A percentile compares a stretch with the other conserved stretches of the same genome.
phyloP scores from a whole-genome alignment of 2,329 filamentous ascomycete species.

The Leptographium flavum region DNA sequence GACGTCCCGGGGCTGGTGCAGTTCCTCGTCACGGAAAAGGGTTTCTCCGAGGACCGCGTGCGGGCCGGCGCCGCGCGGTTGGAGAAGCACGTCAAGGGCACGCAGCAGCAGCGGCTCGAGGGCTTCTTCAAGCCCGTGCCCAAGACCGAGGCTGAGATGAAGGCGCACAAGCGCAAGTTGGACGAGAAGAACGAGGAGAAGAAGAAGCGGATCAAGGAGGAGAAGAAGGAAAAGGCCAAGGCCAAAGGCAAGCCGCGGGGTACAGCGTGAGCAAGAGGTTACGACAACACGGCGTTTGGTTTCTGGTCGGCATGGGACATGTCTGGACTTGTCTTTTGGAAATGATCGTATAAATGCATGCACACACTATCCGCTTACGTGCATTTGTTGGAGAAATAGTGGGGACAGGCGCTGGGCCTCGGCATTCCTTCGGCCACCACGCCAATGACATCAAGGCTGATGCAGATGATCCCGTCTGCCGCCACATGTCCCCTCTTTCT shows the following conservation, averaged over 20 bases:
- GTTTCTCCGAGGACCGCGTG: slow-evolving; percentile 91
- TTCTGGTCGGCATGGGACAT: neutral
- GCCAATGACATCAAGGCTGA: neutral
- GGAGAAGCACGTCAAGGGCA: slow-evolving; percentile 80
- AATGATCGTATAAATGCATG: no score
- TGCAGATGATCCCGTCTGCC: neutral
- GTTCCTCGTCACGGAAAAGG: slow-evolving; percentile 86
- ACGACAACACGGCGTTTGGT: neutral
- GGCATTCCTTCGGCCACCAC: no score
- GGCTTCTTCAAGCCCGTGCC: slow-evolving; percentile 93
- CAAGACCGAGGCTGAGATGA: slow-evolving; percentile 77
- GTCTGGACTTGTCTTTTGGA: neutral
- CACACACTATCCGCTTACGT: no score
- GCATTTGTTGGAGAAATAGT: neutral
- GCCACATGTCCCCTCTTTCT: neutral
- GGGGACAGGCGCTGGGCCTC: neutral
- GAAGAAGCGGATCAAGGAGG: slow-evolving; percentile 90
- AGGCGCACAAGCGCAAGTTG: slow-evolving; percentile 76
- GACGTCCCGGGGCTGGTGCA: slow-evolving; percentile 81
- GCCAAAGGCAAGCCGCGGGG: slow-evolving; percentile 76
- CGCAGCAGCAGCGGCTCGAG: slow-evolving; percentile 81
- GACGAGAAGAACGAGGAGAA: slow-evolving; percentile 84
- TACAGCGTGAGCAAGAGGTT: slow-evolving; percentile 31
- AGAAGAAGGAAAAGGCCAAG: slow-evolving; percentile 90
- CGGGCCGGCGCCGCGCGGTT: slow-evolving; percentile 63